Conservation (phyloP, 2,329 filamentous ascomycete genomes). For the Epichloe glyceriae region DNA sequence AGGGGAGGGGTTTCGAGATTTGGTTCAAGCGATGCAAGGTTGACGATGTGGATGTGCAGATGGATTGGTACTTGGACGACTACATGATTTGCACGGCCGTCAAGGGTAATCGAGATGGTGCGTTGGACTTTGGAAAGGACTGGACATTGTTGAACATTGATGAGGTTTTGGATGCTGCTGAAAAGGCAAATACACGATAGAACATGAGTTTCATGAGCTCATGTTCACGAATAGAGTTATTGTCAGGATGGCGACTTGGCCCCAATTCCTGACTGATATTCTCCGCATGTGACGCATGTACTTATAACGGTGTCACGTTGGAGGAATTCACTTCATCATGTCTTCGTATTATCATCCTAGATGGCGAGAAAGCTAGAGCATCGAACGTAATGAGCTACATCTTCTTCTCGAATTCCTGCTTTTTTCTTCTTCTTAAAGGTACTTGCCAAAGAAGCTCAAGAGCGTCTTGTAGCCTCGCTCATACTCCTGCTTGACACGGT, state of each 20-base stretch:
- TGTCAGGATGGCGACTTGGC: neutral
- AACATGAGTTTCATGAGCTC: neutral
- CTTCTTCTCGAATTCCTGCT: no score
- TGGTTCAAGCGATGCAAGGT: conserved; percentile 18
- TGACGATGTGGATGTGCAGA: conserved; percentile 21
- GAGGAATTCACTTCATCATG: no score
- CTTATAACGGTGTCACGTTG: no score
- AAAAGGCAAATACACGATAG: conserved; percentile 12
- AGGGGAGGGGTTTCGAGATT: conserved; percentile 13
- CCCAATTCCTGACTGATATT: neutral
- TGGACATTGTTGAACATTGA: conserved; percentile 25
- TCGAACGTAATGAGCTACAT: no score
- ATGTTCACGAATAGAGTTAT: neutral
- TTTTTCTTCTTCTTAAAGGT: conserved; percentile 22
- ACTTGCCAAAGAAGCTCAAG: conserved; percentile 42
- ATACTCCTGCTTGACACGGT: conserved; percentile 47
- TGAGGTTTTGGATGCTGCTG: conserved; percentile 31
- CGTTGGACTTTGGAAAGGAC: conserved; percentile 22
- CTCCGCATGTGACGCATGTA: no score
- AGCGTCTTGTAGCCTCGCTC: conserved; percentile 47
- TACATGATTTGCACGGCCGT: conserved; percentile 44
- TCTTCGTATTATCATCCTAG: no score
- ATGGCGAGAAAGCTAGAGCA: no score
- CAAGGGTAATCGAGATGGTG: conserved; percentile 25
- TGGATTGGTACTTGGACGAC: conserved; percentile 31